These are phyloP conservation scores for Pestalotiopsis fici DNA, from an alignment of 2,329 filamentous ascomycete genomes.

Conservation along the genomic window DNA sequence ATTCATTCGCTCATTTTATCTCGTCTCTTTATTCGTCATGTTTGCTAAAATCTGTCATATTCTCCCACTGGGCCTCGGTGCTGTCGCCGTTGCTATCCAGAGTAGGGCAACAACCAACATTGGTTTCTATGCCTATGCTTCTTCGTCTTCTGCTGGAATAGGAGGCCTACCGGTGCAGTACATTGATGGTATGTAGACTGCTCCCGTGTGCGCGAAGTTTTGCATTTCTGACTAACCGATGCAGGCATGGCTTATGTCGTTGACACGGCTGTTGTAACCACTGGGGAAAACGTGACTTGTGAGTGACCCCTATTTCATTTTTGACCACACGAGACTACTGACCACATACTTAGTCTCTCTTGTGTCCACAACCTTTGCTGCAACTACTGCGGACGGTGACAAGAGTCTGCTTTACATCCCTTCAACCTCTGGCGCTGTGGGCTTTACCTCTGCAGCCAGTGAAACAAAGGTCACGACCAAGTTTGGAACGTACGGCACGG, in stretches of 20 bases:
- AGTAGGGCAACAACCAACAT: conserved; percentile 11
- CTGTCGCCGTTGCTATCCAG: background rate
- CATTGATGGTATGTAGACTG: conserved; percentile 17
- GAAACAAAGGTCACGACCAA: conserved; percentile 14
- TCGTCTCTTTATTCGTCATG: background rate
- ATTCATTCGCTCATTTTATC: background rate
- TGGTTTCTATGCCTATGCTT: conserved; percentile 26
- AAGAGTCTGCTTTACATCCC: conserved; percentile 21
- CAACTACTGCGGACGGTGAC: conserved; percentile 15
- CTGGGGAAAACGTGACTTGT: conserved; percentile 16
- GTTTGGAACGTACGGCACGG: conserved; percentile 24
- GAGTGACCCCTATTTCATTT: conserved; percentile 1
- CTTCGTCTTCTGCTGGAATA: conserved; percentile 13
- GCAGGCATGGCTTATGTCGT: conserved; percentile 11
- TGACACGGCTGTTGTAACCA: background rate
- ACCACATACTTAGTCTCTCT: background rate
- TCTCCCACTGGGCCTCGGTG: background rate
- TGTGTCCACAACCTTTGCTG: conserved; percentile 5
- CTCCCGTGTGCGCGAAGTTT: background rate
- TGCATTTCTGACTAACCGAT: background rate
- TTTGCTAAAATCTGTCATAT: background rate
- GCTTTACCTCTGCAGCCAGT: conserved; percentile 15
- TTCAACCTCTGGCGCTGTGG: conserved; percentile 16
- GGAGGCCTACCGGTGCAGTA: conserved; percentile 23
- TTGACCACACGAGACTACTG: background rate